Percentiles rank a stretch among this genome's conserved stretches.
Evolutionary conservation across 108 stramenopile genomes (phyloP).

Genomic region (Epipyxis sp.): DNA sequence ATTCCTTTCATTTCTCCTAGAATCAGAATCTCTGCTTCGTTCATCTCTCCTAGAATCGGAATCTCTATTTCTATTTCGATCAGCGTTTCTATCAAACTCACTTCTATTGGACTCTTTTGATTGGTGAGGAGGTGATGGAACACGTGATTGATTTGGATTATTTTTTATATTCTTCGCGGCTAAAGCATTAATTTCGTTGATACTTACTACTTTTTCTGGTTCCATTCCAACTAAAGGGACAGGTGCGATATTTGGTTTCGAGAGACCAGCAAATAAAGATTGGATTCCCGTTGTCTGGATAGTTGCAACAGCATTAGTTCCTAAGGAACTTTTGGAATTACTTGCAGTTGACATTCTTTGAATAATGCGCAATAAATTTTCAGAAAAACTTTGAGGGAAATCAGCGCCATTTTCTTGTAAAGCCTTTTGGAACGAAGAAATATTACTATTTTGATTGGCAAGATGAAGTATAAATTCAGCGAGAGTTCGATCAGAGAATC

Average conservation of each 20-base stretch:
- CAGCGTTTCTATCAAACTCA: slow-evolving; percentile 10
- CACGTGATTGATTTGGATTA: too few relatives aligned
- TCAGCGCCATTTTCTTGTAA: slow-evolving; percentile 57
- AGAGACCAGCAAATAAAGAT: slow-evolving; percentile 64
- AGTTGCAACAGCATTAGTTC: too few relatives aligned
- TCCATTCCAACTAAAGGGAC: slow-evolving; percentile 15
- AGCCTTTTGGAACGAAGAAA: neutral
- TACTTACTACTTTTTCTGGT: neutral
- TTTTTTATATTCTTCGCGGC: too few relatives aligned
- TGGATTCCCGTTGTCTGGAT: neutral
- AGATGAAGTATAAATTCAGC: slow-evolving; percentile 89
- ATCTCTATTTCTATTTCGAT: neutral
- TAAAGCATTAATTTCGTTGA: slow-evolving; percentile 17
- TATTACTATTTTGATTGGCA: slow-evolving; percentile 59
- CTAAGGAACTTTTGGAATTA: neutral
- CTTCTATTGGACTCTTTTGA: neutral
- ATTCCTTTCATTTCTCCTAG: neutral
- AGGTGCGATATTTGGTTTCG: slow-evolving; percentile 65
- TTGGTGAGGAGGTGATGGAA: neutral
- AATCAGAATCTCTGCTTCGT: neutral
- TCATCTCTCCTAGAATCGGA: slow-evolving; percentile 19
- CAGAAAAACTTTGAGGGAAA: slow-evolving; percentile 42
- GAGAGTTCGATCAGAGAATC: slow-evolving; percentile 82
- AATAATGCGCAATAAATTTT: slow-evolving; percentile 45
- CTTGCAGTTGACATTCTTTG: neutral